These are phyloP conservation scores for Penicillium sp. DNA, from an alignment of 2,329 filamentous ascomycete species.

Conservation along the genomic window DNA sequence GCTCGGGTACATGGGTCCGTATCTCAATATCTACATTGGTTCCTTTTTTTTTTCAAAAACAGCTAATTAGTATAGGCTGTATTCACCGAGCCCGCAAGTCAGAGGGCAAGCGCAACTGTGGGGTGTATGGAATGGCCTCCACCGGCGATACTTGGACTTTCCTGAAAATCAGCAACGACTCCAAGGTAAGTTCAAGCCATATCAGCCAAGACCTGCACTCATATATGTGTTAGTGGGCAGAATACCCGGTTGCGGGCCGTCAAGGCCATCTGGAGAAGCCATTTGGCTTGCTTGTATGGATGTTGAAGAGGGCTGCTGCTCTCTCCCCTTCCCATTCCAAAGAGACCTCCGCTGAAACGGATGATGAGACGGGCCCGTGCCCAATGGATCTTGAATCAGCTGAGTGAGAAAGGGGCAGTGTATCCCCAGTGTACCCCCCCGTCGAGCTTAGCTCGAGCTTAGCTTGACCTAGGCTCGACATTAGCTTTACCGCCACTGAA, in stretches of 20 bases:
- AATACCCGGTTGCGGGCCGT: too few relatives aligned
- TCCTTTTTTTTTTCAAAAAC: not conserved
- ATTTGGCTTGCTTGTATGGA: not conserved
- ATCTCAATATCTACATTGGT: not conserved
- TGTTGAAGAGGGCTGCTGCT: not conserved
- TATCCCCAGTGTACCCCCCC: too few relatives aligned
- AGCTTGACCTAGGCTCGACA: too few relatives aligned
- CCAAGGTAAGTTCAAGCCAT: too few relatives aligned
- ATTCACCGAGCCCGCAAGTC: not conserved
- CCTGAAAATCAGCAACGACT: too few relatives aligned
- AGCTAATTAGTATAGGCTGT: not conserved
- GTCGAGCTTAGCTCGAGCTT: not conserved
- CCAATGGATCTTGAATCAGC: too few relatives aligned
- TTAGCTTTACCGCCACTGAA: too few relatives aligned
- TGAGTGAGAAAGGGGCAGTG: too few relatives aligned
- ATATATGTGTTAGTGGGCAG: too few relatives aligned
- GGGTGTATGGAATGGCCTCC: not conserved
- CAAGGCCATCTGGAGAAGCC: too few relatives aligned
- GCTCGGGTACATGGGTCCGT: not conserved
- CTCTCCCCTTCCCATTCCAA: not conserved
- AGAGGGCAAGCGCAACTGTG: not conserved
- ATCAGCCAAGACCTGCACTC: too few relatives aligned
- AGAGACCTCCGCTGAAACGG: not conserved
- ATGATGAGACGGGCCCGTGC: too few relatives aligned
- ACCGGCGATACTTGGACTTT: slow-evolving; percentile 8